Conservation (phyloP, 176 grass and related monocot species). For the Zoysia pacifica region DNA sequence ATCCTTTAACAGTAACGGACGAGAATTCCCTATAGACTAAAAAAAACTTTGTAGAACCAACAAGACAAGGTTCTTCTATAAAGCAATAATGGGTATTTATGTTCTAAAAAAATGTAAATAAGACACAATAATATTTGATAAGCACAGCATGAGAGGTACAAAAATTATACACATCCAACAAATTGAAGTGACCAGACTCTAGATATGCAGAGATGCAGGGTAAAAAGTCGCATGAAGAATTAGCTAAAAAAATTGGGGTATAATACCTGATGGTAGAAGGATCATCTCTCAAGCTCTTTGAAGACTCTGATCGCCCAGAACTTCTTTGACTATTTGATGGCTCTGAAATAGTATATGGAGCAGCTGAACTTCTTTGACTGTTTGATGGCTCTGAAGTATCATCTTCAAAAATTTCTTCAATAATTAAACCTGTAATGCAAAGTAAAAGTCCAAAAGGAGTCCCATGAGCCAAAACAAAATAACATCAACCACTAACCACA, state of each 20-base stretch:
- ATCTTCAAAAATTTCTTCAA: conserved; percentile 90
- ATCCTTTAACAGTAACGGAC: conserved; percentile 9
- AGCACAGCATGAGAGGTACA: conserved; percentile 25
- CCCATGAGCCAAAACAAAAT: conserved; percentile 10
- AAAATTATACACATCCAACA: neutral
- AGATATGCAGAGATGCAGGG: neutral
- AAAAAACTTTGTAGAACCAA: conserved; percentile 13
- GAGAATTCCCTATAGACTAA: neutral
- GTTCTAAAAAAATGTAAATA: conserved; percentile 19
- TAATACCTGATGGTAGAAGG: conserved; percentile 57
- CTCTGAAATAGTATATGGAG: conserved; percentile 50
- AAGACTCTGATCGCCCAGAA: conserved; percentile 37
- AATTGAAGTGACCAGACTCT: neutral
- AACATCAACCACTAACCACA: conserved; percentile 4
- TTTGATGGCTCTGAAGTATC: conserved; percentile 39
- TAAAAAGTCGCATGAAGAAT: conserved; percentile 8
- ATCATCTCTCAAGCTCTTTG: conserved; percentile 54
- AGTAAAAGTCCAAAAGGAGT: conserved; percentile 31
- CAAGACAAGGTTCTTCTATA: neutral
- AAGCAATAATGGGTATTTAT: neutral
- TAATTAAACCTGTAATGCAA: conserved; percentile 64
- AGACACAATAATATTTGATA: conserved; percentile 5
- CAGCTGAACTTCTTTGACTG: conserved; percentile 49
- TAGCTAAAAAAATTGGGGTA: conserved; percentile 18
- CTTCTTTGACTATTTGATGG: conserved; percentile 45